Percentiles rank a stretch among this genome's conserved stretches.
Evolutionary conservation across 2,329 filamentous ascomycete species (phyloP).

Genomic region (Phialophora chinensis): DNA sequence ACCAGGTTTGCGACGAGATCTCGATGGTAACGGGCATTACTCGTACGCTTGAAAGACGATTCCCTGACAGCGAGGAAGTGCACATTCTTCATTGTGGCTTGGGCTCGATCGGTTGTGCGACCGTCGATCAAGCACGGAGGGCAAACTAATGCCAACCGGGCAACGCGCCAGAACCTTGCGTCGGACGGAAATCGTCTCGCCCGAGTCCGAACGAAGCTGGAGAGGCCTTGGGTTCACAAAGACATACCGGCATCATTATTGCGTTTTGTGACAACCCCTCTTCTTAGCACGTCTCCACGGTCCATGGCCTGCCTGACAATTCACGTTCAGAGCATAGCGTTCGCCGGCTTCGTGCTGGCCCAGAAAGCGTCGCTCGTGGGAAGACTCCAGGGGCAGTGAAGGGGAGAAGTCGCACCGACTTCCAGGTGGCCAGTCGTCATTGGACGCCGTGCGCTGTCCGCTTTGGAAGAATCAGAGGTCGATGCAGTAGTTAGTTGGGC

Average conservation of each 20-base stretch:
- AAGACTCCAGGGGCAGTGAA: not conserved
- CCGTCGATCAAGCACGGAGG: constrained; percentile 2
- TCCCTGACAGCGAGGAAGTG: not conserved
- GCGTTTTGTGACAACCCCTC: not conserved
- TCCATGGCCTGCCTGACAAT: not conserved
- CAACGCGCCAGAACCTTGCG: not conserved
- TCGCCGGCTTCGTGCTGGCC: not conserved
- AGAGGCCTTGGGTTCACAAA: constrained; percentile 9
- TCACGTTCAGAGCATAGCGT: not conserved
- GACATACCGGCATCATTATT: not conserved
- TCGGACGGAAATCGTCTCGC: constrained; percentile 22
- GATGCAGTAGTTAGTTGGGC: not conserved
- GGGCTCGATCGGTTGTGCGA: not conserved
- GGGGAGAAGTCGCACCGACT: not conserved
- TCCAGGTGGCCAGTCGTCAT: constrained; percentile 6
- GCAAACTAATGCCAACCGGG: constrained; percentile 2
- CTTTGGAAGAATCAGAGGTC: not conserved
- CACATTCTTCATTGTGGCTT: not conserved
- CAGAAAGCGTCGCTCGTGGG: not conserved
- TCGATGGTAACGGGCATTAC: not conserved
- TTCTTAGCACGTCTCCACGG: not conserved
- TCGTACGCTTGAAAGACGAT: not conserved
- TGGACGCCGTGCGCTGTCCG: constrained; percentile 1
- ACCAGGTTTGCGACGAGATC: not conserved
- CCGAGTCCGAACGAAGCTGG: constrained; percentile 21